A percentile compares a stretch with the other conserved stretches of the same genome.
Evolutionary conservation across 148 eudicot genomes (phyloP).

Genomic region (Polygonum aviculare): DNA sequence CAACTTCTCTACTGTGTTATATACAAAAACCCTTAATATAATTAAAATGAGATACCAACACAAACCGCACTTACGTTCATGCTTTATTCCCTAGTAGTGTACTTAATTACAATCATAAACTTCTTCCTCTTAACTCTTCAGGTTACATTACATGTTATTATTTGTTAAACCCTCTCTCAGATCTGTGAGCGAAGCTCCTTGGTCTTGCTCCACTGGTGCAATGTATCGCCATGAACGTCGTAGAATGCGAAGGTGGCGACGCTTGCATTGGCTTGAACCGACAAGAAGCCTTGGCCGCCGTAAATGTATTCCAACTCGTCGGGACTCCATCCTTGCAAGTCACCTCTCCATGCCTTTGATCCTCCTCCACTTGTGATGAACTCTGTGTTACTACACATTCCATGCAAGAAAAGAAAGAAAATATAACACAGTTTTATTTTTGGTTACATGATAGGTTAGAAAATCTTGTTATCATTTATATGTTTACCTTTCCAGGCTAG

Average conservation of each 20-base stretch:
- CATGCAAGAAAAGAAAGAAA: background rate
- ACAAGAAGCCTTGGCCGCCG: conserved; percentile 90
- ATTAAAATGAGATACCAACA: too few relatives aligned
- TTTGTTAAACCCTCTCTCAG: background rate
- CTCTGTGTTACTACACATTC: conserved; percentile 8
- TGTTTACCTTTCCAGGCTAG: conserved; percentile 43
- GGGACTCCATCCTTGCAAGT: conserved; percentile 24
- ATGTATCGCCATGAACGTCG: conserved; percentile 43
- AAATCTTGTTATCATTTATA: background rate
- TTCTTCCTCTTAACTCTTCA: background rate
- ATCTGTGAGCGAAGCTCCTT: background rate
- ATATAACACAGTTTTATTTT: background rate
- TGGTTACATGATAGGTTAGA: background rate
- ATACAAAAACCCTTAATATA: background rate
- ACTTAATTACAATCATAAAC: background rate
- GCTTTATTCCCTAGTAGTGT: background rate
- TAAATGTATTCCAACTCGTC: conserved; percentile 45
- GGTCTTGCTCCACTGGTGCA: conserved; percentile 49
- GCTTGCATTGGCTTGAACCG: conserved; percentile 31
- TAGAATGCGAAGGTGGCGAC: conserved; percentile 31
- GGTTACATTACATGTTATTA: background rate
- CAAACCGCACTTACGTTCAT: background rate
- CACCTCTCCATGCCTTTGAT: conserved; percentile 87
- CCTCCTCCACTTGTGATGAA: conserved; percentile 79
- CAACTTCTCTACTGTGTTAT: background rate